phyloP scores from a whole-genome alignment of 345 rosid genomes.

The Mercurialis annua region DNA sequence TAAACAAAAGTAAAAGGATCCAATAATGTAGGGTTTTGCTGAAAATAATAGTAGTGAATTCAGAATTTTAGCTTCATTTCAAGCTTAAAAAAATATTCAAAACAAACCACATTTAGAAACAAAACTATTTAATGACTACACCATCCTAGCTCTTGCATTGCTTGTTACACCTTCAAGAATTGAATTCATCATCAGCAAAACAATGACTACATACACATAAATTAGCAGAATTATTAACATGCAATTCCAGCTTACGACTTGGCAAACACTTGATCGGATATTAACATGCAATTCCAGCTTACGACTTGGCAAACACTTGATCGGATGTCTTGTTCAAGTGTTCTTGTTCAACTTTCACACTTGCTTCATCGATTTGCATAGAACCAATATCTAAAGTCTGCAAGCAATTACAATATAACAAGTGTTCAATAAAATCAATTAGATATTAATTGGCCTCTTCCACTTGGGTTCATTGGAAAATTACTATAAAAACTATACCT shows the following conservation, averaged over 20 bases:
- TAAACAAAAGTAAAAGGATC: too few species aligned
- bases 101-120: background rate
- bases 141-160: background rate
- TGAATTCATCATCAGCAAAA: background rate
- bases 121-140: background rate
- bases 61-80: too few species aligned
- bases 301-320: conserved; percentile 48
- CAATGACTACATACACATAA: background rate
- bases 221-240: background rate
- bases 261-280: conserved; percentile 46
- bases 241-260: conserved; percentile 27
- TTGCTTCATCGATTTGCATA: conserved; percentile 60
- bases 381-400: conserved; percentile 52
- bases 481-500: conserved; percentile 35
- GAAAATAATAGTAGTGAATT: too few species aligned
- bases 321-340: conserved; percentile 48
- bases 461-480: background rate
- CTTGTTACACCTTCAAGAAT: background rate
- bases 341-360: conserved; percentile 65
- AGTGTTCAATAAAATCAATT: conserved; percentile 4
- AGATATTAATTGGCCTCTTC: background rate
- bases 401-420: conserved; percentile 13
- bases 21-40: too few species aligned
- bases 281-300: background rate
- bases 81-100: background rate